A percentile compares a stretch with the other conserved stretches of the same genome.
Evolutionary conservation across 208 protist species (phyloP).

Genomic region (Angomonas deanei): DNA sequence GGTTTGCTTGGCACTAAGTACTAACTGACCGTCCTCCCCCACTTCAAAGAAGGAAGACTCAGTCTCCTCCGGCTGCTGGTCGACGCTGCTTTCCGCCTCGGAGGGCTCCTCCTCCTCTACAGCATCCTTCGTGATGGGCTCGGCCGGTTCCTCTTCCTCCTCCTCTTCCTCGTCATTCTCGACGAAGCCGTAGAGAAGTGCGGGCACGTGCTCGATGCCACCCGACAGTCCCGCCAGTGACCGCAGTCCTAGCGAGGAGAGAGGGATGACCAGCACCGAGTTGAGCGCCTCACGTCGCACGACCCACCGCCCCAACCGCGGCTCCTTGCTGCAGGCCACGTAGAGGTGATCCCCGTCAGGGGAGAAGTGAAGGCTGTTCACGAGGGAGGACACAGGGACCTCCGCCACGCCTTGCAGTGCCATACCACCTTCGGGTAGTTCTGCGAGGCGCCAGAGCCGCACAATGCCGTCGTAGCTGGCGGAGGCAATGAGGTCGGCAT

Average conservation of each 20-base stretch:
- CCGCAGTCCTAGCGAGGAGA: conserved; percentile 27
- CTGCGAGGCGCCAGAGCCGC: conserved; percentile 52
- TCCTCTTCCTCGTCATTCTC: conserved; percentile 25
- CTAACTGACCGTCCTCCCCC: conserved; percentile 40
- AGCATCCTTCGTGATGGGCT: too few relatives aligned
- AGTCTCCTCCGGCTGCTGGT: neutral
- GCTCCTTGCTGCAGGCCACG: conserved; percentile 72
- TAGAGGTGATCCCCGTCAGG: conserved; percentile 40
- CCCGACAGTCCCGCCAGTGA: conserved; percentile 16
- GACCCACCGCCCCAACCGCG: conserved; percentile 79
- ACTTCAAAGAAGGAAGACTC: conserved; percentile 28
- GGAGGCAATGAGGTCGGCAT: conserved; percentile 73
- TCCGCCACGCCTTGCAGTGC: conserved; percentile 45
- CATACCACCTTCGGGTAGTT: conserved; percentile 7
- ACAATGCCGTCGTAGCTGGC: conserved; percentile 87
- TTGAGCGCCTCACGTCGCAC: conserved; percentile 71
- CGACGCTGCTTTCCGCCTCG: conserved; percentile 10
- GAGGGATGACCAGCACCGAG: conserved; percentile 66
- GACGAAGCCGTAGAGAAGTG: conserved; percentile 54
- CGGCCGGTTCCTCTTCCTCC: conserved; percentile 4
- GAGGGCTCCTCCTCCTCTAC: conserved; percentile 10
- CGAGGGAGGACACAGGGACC: conserved; percentile 66
- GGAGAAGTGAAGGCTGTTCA: conserved; percentile 68
- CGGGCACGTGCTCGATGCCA: conserved; percentile 72
- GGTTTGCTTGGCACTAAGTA: conserved; percentile 12